Base-by-base conservation (phyloP, 2,329 filamentous ascomycete genomes). In the Cladophialophora chaetospira region DNA sequence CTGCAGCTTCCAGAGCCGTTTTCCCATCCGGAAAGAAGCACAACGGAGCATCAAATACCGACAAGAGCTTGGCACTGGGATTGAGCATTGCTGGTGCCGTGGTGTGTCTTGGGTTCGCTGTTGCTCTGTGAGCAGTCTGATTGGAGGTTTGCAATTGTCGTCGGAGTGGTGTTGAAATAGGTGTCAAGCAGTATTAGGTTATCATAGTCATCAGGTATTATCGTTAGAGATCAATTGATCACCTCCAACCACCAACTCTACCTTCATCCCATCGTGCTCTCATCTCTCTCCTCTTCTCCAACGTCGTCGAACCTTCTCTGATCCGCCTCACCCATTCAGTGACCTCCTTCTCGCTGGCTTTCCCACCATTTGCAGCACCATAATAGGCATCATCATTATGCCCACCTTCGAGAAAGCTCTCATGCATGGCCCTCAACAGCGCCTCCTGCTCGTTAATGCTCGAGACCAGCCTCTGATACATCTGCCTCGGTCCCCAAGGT, bases 211-310 rank as follows among this genome's bases (percentile, higher is more conserved):
- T 45, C 15, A 48, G 10, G 44, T 29, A 43, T 36, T 35, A 53
- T 58, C 45, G 15, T 53, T 58, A 58, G 35, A 29, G 25, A 51
- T 42, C 35, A 29, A n/a, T 38, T 19, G 33, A 42, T 84, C 77
- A 93, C 68, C 93, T 83, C 94, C 94, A 97, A 0, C 94, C 94
- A 9, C 93, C 93, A 29, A 97, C 93, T 64, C 93, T 81, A 21
- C 93, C 91, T 74, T 97, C 93, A 71, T 97, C 94, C 94, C 94
- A 97, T 66, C 94, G 82, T 67, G 91, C 88, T 73, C 92, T 96
- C 64, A 90, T 83, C 77, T 97, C 94, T 68, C 87, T 85, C 56
- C 94, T 81, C 52, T 92, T 77, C 68, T 94, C 95, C 60, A 87
- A 87, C 55, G 88, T 76, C 65, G 88, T 88, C 69, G 87, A 89